Evolutionary conservation across 1,284 basidiomycete genomes (phyloP).

Genomic region (Cerrena zonata): DNA sequence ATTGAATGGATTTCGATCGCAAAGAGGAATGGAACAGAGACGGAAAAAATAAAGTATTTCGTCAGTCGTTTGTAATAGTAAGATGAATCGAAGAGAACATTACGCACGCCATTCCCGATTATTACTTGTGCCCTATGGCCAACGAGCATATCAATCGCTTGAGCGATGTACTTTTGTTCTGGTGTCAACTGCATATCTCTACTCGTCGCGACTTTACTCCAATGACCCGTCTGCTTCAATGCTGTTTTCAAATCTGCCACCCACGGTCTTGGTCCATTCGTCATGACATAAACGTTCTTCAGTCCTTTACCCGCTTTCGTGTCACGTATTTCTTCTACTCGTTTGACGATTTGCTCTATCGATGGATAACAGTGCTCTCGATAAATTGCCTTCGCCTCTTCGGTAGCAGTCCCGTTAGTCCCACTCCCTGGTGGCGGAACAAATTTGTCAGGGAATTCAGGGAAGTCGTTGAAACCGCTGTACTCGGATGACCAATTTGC

Average conservation of each 20-base stretch:
- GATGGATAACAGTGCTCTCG: constrained; percentile 43
- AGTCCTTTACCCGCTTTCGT: constrained; percentile 22
- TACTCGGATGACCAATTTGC: constrained; percentile 36
- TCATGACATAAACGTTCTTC: constrained; percentile 46
- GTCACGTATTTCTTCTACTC: constrained; percentile 34
- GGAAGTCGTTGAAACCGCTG: constrained; percentile 38
- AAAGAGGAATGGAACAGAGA: too few relatives aligned
- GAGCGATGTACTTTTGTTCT: constrained; percentile 35
- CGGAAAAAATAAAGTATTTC: too few relatives aligned
- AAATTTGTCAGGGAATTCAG: constrained; percentile 33
- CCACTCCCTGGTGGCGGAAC: constrained; percentile 10
- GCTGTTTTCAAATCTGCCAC: constrained; percentile 37
- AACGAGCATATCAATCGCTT: constrained; percentile 41
- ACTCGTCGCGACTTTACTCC: constrained; percentile 27
- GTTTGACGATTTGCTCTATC: constrained; percentile 38
- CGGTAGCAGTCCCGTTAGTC: constrained; percentile 14
- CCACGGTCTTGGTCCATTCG: constrained; percentile 41
- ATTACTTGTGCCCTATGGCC: constrained; percentile 39
- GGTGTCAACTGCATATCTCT: constrained; percentile 31
- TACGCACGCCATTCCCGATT: constrained; percentile 42
- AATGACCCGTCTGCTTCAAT: constrained; percentile 22
- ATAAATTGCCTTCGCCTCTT: constrained; percentile 23
- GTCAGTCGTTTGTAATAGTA: constrained; percentile 1
- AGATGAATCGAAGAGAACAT: neutral
- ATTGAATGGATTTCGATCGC: too few relatives aligned